Conservation (phyloP, 768 basidiomycete species). For the Austroboletus eburneus region DNA sequence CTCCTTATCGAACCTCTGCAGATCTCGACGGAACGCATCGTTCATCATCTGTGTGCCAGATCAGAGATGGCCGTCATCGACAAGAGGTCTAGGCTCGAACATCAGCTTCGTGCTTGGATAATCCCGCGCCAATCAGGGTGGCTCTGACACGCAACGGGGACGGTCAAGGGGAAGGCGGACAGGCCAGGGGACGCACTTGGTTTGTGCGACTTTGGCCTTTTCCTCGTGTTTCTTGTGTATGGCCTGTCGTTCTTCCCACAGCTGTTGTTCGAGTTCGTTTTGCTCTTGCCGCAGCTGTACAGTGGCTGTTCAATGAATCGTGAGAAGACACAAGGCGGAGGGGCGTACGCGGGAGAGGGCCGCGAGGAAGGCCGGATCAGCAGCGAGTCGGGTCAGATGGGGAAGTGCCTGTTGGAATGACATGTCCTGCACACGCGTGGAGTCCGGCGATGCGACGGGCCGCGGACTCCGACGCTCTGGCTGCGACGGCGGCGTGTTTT, state of each 20-base stretch:
- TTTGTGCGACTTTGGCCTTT: slow-evolving; percentile 63
- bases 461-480: neutral
- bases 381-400: slow-evolving; percentile 54
- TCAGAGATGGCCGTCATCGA: slow-evolving; percentile 8
- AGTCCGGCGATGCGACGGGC: slow-evolving; percentile 8
- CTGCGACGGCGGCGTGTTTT: slow-evolving; percentile 14
- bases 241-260: slow-evolving; percentile 63
- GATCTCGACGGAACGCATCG: slow-evolving; percentile 58
- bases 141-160: slow-evolving; percentile 43
- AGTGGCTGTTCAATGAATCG: slow-evolving; percentile 5
- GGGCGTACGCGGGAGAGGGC: slow-evolving; percentile 49
- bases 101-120: slow-evolving; percentile 63
- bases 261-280: slow-evolving; percentile 56
- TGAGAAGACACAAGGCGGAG: neutral
- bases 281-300: slow-evolving; percentile 77
- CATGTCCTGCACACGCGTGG: slow-evolving; percentile 33
- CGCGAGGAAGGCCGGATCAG: slow-evolving; percentile 47
- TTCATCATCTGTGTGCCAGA: slow-evolving; percentile 52
- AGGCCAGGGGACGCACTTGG: slow-evolving; percentile 46
- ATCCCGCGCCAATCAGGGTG: slow-evolving; percentile 54
- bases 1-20: slow-evolving; percentile 65
- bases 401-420: slow-evolving; percentile 73
- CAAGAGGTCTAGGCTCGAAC: slow-evolving; percentile 20
- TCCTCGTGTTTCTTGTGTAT: slow-evolving; percentile 66
- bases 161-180: slow-evolving; percentile 1